Evolutionary conservation across 805 yeast species (phyloP).

Genomic region (Wilhelminamyces savonicus): DNA sequence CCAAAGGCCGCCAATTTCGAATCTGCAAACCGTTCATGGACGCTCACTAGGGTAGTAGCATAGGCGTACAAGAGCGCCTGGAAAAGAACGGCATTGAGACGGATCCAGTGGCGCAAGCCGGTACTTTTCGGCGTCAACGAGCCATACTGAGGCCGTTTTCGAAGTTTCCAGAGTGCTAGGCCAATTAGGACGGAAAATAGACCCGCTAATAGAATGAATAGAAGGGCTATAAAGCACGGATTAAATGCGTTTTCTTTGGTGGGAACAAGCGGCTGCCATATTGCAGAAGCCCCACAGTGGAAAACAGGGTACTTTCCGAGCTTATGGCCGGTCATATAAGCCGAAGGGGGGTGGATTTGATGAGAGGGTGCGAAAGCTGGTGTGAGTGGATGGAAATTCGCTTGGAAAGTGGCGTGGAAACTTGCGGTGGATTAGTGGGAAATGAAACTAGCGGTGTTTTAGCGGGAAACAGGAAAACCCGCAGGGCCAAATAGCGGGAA

Average conservation of each 20-base stretch:
- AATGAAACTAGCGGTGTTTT: too few relatives aligned
- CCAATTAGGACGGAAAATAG: constrained; percentile 2
- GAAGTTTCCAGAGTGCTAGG: not conserved
- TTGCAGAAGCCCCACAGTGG: constrained; percentile 11
- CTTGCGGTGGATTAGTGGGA: too few relatives aligned
- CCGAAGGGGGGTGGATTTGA: too few relatives aligned
- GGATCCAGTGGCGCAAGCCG: constrained; percentile 18
- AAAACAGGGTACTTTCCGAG: too few relatives aligned
- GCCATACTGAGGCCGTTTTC: constrained; percentile 9
- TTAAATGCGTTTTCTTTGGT: constrained; percentile 25
- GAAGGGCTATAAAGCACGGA: constrained; percentile 23
- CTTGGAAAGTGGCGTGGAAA: too few relatives aligned
- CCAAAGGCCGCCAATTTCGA: constrained; percentile 10
- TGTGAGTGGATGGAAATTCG: too few relatives aligned
- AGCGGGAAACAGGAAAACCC: too few relatives aligned
- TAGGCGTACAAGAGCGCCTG: constrained; percentile 10
- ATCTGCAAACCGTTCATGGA: constrained; percentile 19
- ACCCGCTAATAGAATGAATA: constrained; percentile 6
- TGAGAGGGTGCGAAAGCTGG: too few relatives aligned
- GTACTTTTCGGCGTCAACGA: constrained; percentile 13
- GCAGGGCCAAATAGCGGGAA: too few relatives aligned
- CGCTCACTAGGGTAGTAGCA: constrained; percentile 9
- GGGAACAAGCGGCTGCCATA: constrained; percentile 16
- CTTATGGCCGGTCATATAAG: too few relatives aligned
- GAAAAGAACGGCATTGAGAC: constrained; percentile 12